phyloP scores from a whole-genome alignment of 2,329 filamentous ascomycete genomes.

The Fusarium circinatum region DNA sequence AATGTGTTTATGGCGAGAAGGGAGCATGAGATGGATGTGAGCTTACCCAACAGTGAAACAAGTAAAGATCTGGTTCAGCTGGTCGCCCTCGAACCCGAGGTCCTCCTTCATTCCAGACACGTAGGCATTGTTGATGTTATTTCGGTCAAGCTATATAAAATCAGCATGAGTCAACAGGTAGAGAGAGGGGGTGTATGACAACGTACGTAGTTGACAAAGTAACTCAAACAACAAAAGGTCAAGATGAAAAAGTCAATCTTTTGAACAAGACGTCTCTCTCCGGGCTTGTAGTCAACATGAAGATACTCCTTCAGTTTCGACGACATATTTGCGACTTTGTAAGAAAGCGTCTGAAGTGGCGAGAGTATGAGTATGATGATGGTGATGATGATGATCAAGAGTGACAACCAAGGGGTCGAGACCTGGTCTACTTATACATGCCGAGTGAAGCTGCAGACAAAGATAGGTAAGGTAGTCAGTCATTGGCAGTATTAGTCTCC shows the following conservation, averaged over 20 bases:
- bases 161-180: neutral
- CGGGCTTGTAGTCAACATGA: slow-evolving; percentile 48
- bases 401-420: neutral
- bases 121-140: slow-evolving; percentile 52
- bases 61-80: slow-evolving; percentile 52
- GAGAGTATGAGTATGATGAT: slow-evolving; percentile 2
- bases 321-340: slow-evolving; percentile 1
- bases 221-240: slow-evolving; percentile 70
- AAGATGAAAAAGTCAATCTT: slow-evolving; percentile 74
- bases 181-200: too few species aligned
- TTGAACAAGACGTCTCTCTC: slow-evolving; percentile 59
- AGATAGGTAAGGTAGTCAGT: neutral
- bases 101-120: slow-evolving; percentile 61
- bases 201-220: slow-evolving; percentile 64
- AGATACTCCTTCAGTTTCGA: slow-evolving; percentile 48
- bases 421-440: slow-evolving; percentile 22
- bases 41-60: slow-evolving; percentile 52
- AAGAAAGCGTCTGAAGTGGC: slow-evolving; percentile 3
- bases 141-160: slow-evolving; percentile 49
- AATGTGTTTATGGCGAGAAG: too few species aligned
- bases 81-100: slow-evolving; percentile 57
- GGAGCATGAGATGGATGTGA: neutral
- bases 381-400: slow-evolving; percentile 4
- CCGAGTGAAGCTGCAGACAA: neutral
- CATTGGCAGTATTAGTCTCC: neutral